A percentile compares a stretch with the other conserved stretches of the same genome.
Evolutionary conservation across 257 asterid species (phyloP).

Genomic region (Hygrophila difformis): DNA sequence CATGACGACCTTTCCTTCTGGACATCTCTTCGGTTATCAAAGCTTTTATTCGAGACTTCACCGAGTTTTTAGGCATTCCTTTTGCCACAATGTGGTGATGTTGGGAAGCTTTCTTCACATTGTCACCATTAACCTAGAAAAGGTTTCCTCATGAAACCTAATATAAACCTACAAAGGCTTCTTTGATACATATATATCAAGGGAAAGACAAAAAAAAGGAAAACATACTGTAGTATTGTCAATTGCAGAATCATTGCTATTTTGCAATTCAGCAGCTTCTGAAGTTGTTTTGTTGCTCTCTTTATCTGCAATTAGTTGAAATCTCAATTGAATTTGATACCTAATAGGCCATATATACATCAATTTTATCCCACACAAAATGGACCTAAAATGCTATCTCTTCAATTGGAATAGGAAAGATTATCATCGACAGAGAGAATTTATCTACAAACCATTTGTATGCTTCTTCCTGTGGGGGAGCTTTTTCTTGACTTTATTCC

Average conservation of each 20-base stretch:
- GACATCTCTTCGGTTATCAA: conserved; percentile 46
- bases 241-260: conserved; percentile 6
- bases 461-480: conserved; percentile 41
- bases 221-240: conserved; percentile 32
- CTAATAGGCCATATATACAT: too few species aligned
- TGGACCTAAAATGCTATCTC: too few species aligned
- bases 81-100: conserved; percentile 31
- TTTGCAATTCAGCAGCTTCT: not conserved
- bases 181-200: not conserved
- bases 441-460: conserved; percentile 22
- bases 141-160: too few species aligned
- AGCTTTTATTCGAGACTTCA: conserved; percentile 59
- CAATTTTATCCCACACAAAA: too few species aligned
- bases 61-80: conserved; percentile 46
- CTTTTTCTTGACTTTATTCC: conserved; percentile 44
- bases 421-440: conserved; percentile 18
- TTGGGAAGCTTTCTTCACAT: not conserved
- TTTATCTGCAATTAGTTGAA: too few species aligned
- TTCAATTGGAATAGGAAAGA: not conserved
- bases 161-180: too few species aligned
- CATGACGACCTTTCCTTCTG: conserved; percentile 40
- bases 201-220: not conserved
- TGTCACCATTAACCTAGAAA: not conserved
- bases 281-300: too few species aligned
- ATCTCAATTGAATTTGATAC: too few species aligned